Evolutionary conservation across 805 yeast genomes (phyloP), one percentile per base, ranked within the genome.

Genomic region (Scheffersomyces spartinae): DNA sequence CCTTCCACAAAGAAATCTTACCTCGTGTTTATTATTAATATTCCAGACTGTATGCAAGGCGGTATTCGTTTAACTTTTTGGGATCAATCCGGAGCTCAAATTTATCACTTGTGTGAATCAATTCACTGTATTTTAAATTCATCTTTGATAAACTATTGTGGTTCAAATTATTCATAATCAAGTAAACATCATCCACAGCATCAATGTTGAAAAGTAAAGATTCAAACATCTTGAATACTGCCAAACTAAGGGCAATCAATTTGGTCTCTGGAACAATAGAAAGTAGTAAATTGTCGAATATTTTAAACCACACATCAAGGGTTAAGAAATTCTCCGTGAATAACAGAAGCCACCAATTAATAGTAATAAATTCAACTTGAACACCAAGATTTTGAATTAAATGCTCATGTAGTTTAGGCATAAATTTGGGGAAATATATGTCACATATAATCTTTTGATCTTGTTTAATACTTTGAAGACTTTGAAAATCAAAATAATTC

Each of bases 311-410:
- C 2, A 64, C 51, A 17, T 71, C 74, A 2, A 65, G 50, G 1
- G 68, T 63, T n/a, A 68, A 39, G 18, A 68, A 54, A 23, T 58
- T 40, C 20, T 54, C 74, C 0, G 71, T 62, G 39, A 69, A 71
- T 16, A 72, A 43, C 7, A 71, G 55, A 9, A 71, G 49, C 52
- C 73, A 69, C 78, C 78, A 71, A 31, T 67, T 65, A 38, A 68
- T 56, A 8, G 73, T 58, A 13, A 70, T 55, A 10, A 67, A 55
- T 23, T 66, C 71, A 3, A 65, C 35, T 26, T 69, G 69, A 17
- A 71, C 57, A 2, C 49, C 51, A 4, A 53, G 34, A 0, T 24
- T 26, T 3, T 25, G 13, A n/a, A n/a, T n/a, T 15, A 61, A 51
- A 30, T 68, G 71, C 4, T 31, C 36, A 25, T 40, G 32, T 9